Conservation (phyloP, 768 basidiomycete species). For the Leccinum ochraceum region DNA sequence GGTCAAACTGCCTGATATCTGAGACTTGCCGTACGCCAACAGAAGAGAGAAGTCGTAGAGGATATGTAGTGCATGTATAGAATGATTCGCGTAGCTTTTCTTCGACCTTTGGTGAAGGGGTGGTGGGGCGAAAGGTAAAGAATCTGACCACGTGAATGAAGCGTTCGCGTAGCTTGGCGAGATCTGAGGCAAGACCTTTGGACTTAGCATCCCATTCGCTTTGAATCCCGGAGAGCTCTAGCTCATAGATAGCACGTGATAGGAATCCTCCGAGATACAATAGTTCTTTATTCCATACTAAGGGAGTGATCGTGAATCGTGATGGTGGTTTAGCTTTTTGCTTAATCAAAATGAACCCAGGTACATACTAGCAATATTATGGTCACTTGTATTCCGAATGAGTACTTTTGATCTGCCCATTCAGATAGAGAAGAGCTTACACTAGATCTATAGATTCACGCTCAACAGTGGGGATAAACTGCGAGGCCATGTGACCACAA, state of each 20-base stretch:
- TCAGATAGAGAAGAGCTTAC: background rate
- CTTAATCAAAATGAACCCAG: background rate
- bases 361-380: background rate
- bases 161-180: background rate
- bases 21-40: constrained; percentile 56
- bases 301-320: background rate
- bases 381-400: background rate
- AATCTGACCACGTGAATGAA: constrained; percentile 11
- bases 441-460: background rate
- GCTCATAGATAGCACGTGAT: background rate
- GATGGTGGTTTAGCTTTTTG: background rate
- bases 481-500: background rate
- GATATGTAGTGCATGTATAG: constrained; percentile 55
- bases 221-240: background rate
- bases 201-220: background rate
- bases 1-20: constrained; percentile 42
- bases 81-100: constrained; percentile 71
- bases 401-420: background rate
- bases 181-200: background rate
- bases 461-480: background rate
- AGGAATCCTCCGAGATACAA: background rate
- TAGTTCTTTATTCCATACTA: background rate
- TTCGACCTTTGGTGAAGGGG: constrained; percentile 72
- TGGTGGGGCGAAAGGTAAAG: constrained; percentile 31
- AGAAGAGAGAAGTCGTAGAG: background rate